Evolutionary conservation across 2,329 filamentous ascomycete genomes (phyloP).

Genomic region (Plectosphaerella cucumerina): DNA sequence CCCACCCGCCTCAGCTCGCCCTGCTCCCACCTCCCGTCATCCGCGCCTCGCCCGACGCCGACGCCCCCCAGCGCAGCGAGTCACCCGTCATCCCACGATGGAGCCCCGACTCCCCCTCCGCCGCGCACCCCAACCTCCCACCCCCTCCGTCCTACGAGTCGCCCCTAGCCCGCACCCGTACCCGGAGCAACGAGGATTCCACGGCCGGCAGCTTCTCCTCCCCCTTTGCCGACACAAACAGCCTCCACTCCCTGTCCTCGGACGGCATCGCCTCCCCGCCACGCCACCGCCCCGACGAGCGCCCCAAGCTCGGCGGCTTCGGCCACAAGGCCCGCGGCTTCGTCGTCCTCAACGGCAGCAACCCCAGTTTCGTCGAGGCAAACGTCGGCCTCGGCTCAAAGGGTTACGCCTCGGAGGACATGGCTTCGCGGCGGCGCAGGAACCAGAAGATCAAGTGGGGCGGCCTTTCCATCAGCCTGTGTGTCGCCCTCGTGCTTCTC

Average conservation of each 20-base stretch:
- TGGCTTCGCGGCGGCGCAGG: constrained; percentile 7
- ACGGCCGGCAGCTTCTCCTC: not conserved
- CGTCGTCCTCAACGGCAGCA: not conserved
- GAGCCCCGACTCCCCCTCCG: constrained; percentile 11
- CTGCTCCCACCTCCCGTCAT: not conserved
- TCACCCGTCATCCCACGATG: constrained; percentile 8
- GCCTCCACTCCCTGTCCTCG: constrained; percentile 2
- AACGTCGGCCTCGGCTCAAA: not conserved
- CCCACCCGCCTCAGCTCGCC: not conserved
- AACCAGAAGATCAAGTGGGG: constrained; percentile 12
- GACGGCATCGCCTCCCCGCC: constrained; percentile 1
- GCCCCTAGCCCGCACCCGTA: constrained; percentile 1
- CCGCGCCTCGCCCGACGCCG: not conserved
- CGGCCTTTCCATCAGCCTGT: constrained; percentile 5
- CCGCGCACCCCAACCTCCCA: constrained; percentile 13
- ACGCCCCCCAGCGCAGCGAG: not conserved
- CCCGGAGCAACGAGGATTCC: constrained; percentile 4
- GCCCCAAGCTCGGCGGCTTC: not conserved
- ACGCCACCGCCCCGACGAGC: not conserved
- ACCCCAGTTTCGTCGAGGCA: not conserved
- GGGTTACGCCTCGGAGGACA: constrained; percentile 1
- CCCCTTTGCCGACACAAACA: constrained; percentile 1
- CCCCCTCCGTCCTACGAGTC: constrained; percentile 12
- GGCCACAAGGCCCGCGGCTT: not conserved
- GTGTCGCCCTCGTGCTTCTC: constrained; percentile 10